phyloP scores from a whole-genome alignment of 2,329 filamentous ascomycete species.

The Penicillium occitanis region DNA sequence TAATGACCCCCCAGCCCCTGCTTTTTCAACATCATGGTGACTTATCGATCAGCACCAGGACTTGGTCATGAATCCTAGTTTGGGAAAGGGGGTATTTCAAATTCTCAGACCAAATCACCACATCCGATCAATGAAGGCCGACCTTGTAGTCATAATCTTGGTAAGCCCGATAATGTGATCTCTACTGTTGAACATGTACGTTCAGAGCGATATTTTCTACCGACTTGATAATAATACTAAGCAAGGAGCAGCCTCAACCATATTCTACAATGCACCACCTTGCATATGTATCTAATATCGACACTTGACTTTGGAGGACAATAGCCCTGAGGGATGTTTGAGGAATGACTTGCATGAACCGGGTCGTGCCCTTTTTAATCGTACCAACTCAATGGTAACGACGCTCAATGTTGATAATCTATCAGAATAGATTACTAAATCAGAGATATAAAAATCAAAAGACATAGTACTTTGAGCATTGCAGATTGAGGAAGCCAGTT shows the following conservation, averaged over 20 bases:
- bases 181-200: background rate
- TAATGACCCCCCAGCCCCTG: background rate
- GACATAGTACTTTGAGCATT: background rate
- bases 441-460: background rate
- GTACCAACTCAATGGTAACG: background rate
- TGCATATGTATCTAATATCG: background rate
- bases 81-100: no score
- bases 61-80: no score
- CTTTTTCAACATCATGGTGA: background rate
- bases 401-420: background rate
- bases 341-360: constrained; percentile 6
- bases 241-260: background rate
- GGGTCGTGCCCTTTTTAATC: background rate
- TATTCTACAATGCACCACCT: background rate
- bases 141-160: background rate
- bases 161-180: background rate
- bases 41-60: background rate
- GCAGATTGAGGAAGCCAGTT: background rate
- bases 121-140: background rate
- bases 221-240: no score
- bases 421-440: no score
- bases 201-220: background rate
- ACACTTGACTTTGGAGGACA: background rate
- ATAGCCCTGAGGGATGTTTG: background rate
- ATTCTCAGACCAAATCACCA: no score